Conservation (phyloP, 1,284 basidiomycete species). For the Thecaphora frezii region DNA sequence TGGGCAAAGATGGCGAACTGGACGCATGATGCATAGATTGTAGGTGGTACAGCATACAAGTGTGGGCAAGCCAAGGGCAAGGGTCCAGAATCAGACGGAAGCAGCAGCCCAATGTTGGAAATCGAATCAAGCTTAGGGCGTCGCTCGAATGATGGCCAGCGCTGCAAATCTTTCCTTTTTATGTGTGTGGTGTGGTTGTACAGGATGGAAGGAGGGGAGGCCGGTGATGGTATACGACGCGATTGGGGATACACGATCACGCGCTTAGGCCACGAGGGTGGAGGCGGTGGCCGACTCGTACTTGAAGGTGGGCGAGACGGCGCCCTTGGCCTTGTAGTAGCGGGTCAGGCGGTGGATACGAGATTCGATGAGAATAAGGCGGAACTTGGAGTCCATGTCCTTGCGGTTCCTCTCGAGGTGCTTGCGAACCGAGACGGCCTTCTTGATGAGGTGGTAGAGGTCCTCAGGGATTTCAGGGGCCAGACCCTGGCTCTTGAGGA, state of each 20-base stretch:
- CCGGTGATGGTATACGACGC: background rate
- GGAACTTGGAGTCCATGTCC: conserved; percentile 83
- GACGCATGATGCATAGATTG: too few species aligned
- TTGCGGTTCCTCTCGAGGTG: conserved; percentile 98
- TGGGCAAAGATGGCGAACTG: too few species aligned
- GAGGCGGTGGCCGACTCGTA: conserved; percentile 60
- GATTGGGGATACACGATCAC: background rate
- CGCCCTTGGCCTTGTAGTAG: conserved; percentile 98
- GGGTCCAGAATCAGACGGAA: too few species aligned
- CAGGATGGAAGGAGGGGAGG: background rate
- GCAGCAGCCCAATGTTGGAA: too few species aligned
- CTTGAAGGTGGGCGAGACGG: conserved; percentile 93
- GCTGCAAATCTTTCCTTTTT: too few species aligned
- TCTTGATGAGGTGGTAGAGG: conserved; percentile 99
- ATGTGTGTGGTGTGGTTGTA: too few species aligned
- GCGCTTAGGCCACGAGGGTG: conserved; percentile 57
- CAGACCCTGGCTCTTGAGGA: conserved; percentile 93
- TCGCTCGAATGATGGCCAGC: too few species aligned
- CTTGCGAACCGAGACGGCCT: conserved; percentile 98
- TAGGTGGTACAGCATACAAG: too few species aligned
- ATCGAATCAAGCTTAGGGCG: too few species aligned
- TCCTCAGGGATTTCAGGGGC: conserved; percentile 98
- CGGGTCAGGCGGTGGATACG: conserved; percentile 92
- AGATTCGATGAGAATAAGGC: conserved; percentile 92
- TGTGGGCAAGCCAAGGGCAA: too few species aligned